phyloP scores from a whole-genome alignment of 164 flowering plant genomes.

The Hamamelis virginiana region DNA sequence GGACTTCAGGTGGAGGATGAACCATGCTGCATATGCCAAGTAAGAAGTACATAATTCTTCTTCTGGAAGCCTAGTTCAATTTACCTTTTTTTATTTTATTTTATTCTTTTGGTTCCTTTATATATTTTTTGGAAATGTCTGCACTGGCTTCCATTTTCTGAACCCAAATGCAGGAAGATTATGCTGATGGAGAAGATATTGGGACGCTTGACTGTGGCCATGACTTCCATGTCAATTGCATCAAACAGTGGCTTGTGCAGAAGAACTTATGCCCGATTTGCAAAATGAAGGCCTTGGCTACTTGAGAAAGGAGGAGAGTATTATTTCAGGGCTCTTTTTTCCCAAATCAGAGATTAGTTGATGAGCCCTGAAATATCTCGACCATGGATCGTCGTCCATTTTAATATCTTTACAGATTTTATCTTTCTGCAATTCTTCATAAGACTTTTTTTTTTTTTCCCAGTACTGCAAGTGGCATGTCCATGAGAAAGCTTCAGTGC shows the following conservation, averaged over 20 bases:
- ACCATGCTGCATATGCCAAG: slow-evolving; percentile 1
- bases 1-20: background rate
- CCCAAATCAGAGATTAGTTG: too few relatives aligned
- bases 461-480: too few relatives aligned
- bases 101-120: background rate
- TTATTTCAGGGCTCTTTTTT: too few relatives aligned
- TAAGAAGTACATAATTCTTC: background rate
- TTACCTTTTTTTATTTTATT: too few relatives aligned
- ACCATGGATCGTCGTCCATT: background rate
- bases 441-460: background rate
- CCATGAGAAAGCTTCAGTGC: too few relatives aligned
- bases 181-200: background rate
- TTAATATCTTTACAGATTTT: background rate
- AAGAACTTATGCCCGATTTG: slow-evolving; percentile 22
- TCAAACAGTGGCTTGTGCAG: slow-evolving; percentile 12
- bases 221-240: slow-evolving; percentile 18
- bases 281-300: slow-evolving; percentile 5
- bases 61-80: background rate
- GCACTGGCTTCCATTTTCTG: background rate
- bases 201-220: background rate
- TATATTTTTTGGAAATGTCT: background rate
- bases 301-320: background rate
- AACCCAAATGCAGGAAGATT: slow-evolving; percentile 1
- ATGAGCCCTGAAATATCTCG: background rate
- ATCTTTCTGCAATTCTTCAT: background rate